Base-by-base conservation (phyloP, 129 eudicot genomes). In the Glebionis coronaria region DNA sequence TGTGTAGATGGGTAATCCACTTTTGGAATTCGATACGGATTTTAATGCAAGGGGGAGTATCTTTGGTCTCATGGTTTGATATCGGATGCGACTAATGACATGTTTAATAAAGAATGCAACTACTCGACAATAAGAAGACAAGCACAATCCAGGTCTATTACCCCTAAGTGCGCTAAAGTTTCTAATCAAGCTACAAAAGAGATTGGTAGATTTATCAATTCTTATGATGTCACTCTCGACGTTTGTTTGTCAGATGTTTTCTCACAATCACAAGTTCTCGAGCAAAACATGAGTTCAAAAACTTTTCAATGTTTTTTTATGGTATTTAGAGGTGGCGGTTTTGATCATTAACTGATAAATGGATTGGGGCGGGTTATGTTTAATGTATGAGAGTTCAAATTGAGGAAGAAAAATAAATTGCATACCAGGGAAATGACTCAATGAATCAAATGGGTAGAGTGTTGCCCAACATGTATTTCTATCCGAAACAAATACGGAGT, bases 11-110 rank as follows among this genome's bases (percentile, higher is more conserved):
- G 97, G 97, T 50, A 91, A 91, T 82, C 97, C 97, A 49, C 82
- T 91, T 11, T 76, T 91, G 71, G 97, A 91, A 51, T 87, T 91
- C 83, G 67, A 78, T 73, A 79, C 86, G 4, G 96, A 91, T 77
- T 91, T 85, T 72, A 88, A 91, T 68, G 77, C 93, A 28, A 79
- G 93, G 49, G 82, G 4, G 96, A 87, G 69, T 91, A 70, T 53
- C 69, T 87, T 1, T 87, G 97, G 97, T 87, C 97, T 62, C 97
- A 91, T 65, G 97, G 97, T 18, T 73, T 91, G 14, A 85, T 91
- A 79, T 91, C 97, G 7, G 97, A 91, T 73, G 74, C 74, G 55
- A 81, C 96, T 18, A 81, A 73, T 50, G 80, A 75, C 15, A 49
- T 77, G 10, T 79, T 83, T 53, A 88, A 78, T n/a, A 73, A 28